phyloP scores from a whole-genome alignment of 352 stramenopile species.

The Globisporangium okanoganense region DNA sequence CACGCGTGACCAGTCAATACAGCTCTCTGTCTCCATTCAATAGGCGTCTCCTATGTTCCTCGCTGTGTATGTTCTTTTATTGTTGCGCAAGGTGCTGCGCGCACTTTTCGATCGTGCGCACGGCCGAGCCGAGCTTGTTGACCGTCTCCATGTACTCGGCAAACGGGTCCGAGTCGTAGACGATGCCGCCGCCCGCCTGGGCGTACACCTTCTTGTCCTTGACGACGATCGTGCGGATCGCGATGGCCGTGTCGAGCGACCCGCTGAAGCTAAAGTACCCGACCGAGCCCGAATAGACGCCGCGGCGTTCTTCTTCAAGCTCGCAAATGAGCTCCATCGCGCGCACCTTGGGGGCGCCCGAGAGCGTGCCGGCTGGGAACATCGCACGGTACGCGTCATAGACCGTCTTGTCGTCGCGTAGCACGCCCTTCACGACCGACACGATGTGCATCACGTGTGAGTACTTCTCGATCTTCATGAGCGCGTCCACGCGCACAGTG shows the following conservation, averaged over 20 bases:
- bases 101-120: conserved; percentile 86
- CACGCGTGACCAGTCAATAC: neutral
- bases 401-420: conserved; percentile 77
- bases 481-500: conserved; percentile 73
- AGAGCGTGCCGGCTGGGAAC: conserved; percentile 86
- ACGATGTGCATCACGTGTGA: conserved; percentile 92
- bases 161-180: conserved; percentile 86
- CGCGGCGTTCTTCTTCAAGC: conserved; percentile 76
- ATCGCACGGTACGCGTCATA: conserved; percentile 89
- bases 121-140: conserved; percentile 83
- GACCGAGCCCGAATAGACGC: conserved; percentile 84
- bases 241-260: conserved; percentile 86
- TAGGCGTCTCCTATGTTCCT: neutral
- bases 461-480: conserved; percentile 92
- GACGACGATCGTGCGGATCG: conserved; percentile 86
- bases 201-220: conserved; percentile 78
- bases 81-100: conserved; percentile 34
- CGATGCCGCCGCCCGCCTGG: conserved; percentile 84
- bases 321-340: conserved; percentile 88
- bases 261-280: conserved; percentile 88
- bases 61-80: conserved; percentile 5
- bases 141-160: conserved; percentile 88
- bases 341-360: conserved; percentile 86
- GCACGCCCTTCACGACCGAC: conserved; percentile 81
- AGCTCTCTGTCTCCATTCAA: neutral